Conservation (phyloP, 805 yeast genomes). For the Candida michaelii region DNA sequence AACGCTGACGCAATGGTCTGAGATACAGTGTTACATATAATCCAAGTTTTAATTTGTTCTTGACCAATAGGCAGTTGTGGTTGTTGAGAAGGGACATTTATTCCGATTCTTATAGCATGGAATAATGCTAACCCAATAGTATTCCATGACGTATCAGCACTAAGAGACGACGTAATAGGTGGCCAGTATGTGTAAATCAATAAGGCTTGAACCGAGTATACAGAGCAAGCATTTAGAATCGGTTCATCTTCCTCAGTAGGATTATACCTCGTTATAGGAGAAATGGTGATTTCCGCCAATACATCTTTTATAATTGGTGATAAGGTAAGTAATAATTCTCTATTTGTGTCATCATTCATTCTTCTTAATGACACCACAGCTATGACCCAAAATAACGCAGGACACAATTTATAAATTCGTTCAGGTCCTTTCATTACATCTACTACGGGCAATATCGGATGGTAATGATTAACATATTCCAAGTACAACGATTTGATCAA, state of each 20-base stretch:
- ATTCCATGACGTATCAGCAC: conserved; percentile 96
- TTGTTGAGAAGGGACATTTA: conserved; percentile 60
- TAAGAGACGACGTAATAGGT: conserved; percentile 87
- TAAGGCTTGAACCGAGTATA: conserved; percentile 92
- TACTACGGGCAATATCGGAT: conserved; percentile 83
- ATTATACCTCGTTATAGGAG: conserved; percentile 83
- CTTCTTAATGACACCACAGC: conserved; percentile 82
- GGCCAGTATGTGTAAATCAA: conserved; percentile 92
- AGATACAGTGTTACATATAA: conserved; percentile 85
- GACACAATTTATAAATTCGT: conserved; percentile 72
- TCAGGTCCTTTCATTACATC: conserved; percentile 84
- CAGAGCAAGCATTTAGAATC: conserved; percentile 82
- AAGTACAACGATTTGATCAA: conserved; percentile 61
- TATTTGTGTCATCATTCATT: conserved; percentile 34
- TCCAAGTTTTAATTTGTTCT: conserved; percentile 90
- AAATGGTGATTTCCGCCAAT: conserved; percentile 82
- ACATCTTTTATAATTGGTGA: conserved; percentile 73
- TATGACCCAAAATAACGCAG: conserved; percentile 91
- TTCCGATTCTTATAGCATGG: conserved; percentile 89
- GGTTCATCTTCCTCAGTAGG: conserved; percentile 82
- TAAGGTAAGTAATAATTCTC: conserved; percentile 54
- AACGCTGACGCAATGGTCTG: conserved; percentile 89
- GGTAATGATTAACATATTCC: conserved; percentile 77
- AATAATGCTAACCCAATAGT: conserved; percentile 90
- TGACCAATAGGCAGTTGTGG: conserved; percentile 49